These are phyloP conservation scores for Pleurotus giganteus DNA, from an alignment of 768 basidiomycete species.

Conservation along the genomic window DNA sequence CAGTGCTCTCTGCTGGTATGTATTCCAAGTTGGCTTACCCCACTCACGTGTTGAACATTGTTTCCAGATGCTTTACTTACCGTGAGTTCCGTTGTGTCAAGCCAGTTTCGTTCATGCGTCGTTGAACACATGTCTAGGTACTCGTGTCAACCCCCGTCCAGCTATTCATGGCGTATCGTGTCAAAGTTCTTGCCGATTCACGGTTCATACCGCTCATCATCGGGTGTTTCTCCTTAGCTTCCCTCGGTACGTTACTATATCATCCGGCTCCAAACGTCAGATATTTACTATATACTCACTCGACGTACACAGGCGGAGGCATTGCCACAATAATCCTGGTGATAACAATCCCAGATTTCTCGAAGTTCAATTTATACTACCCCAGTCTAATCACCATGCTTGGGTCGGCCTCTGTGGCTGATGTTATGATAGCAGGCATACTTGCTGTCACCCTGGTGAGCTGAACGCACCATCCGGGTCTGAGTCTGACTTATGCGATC, in stretches of 20 bases:
- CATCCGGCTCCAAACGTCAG: background rate
- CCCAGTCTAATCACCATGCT: background rate
- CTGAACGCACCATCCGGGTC: background rate
- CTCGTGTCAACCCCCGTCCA: conserved; percentile 7
- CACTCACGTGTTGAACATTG: background rate
- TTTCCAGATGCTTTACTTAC: conserved; percentile 1
- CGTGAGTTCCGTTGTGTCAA: background rate
- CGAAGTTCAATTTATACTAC: background rate
- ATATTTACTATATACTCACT: background rate
- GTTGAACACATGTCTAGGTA: conserved; percentile 2
- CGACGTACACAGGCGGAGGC: conserved; percentile 7
- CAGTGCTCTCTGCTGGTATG: conserved; percentile 8
- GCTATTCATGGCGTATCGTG: conserved; percentile 4
- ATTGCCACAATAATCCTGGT: background rate
- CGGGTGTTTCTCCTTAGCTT: background rate
- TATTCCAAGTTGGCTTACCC: background rate
- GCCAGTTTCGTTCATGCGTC: background rate
- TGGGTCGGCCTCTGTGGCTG: background rate
- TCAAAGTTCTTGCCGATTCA: background rate
- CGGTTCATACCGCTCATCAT: background rate
- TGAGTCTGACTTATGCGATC: background rate
- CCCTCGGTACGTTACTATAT: conserved; percentile 9
- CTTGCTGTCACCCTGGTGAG: conserved; percentile 1
- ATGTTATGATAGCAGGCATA: background rate
- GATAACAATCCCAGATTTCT: background rate